A percentile compares a stretch with the other conserved stretches of the same genome.
phyloP scores from a whole-genome alignment of 768 basidiomycete species.

The Tricholoma terreum region DNA sequence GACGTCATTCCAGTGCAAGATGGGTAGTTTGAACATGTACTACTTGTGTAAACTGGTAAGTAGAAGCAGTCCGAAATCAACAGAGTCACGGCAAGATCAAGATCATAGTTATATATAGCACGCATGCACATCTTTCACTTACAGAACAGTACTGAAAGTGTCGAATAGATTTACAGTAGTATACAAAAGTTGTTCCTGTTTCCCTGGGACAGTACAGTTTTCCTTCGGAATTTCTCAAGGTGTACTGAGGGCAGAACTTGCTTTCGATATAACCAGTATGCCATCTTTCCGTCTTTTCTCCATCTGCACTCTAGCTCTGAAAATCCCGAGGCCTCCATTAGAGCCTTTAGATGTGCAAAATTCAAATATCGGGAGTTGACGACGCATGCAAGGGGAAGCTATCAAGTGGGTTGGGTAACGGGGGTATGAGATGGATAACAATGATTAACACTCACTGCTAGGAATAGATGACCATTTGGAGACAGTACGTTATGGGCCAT shows the following conservation, averaged over 20 bases:
- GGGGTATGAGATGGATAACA: neutral
- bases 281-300: conserved; percentile 77
- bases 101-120: too few relatives aligned
- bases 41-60: neutral
- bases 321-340: conserved; percentile 70
- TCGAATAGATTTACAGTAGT: conserved; percentile 16
- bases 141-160: too few relatives aligned
- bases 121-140: neutral
- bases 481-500: conserved; percentile 56
- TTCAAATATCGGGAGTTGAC: conserved; percentile 83
- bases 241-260: conserved; percentile 1
- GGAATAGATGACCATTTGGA: conserved; percentile 58
- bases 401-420: neutral
- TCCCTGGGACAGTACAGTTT: conserved; percentile 58
- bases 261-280: conserved; percentile 80
- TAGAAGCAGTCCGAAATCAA: too few relatives aligned
- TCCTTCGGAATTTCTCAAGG: conserved; percentile 43
- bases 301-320: conserved; percentile 53
- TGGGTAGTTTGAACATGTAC: conserved; percentile 27
- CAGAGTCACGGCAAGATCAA: neutral
- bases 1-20: conserved; percentile 79
- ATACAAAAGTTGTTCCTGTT: conserved; percentile 81
- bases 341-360: conserved; percentile 47
- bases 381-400: conserved; percentile 86
- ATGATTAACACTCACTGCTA: conserved; percentile 53